Base-by-base conservation (phyloP, 148 eudicot species). In the Heliosperma pusillum region DNA sequence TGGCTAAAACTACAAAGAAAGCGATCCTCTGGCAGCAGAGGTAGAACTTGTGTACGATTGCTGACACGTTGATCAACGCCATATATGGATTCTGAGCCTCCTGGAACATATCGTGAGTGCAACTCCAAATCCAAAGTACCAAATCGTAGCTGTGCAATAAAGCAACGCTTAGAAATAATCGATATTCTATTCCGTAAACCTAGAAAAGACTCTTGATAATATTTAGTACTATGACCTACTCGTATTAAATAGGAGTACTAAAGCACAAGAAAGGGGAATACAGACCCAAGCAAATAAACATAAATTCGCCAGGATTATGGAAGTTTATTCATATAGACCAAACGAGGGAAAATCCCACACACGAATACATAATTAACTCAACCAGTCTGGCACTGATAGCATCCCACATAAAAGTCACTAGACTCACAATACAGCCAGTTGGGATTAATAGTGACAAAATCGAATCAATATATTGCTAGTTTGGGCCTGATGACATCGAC, bases 1-100 rank as follows among this genome's bases (percentile, higher is more conserved):
- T 95, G 99, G 87, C 90, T 89, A 80, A 95, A 95, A 75, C 99
- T 57, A 69, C 96, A 90, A 59, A 95, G 94, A 78, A 90, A 92
- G 73, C 90, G 88, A 75, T 95, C 97, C 81, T 92, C 99, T 52
- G 94, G 90, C 71, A 95, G 84, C 55, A 92, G 94, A 83, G 97
- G 94, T 75, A 92, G 77, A 67, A 95, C 87, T 87, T 90, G 93
- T 22, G 97, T 92, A 77, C 57, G 87, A 80, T 79, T 72, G 77
- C 88, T 77, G 57, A 92, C 85, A 73, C 91, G 89, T 77, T 83
- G 89, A 80, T 92, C 99, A 73, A 95, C 94, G 72, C 90, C 94
- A 82, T 81, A 90, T 24, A 95, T 89, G 61, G 99, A 82, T 81
- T 95, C 99, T 30, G 94, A 77, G 27, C 91, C 93, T 76, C 91